Conservation (phyloP, 306 rosid species). For the Quercus bicolor region DNA sequence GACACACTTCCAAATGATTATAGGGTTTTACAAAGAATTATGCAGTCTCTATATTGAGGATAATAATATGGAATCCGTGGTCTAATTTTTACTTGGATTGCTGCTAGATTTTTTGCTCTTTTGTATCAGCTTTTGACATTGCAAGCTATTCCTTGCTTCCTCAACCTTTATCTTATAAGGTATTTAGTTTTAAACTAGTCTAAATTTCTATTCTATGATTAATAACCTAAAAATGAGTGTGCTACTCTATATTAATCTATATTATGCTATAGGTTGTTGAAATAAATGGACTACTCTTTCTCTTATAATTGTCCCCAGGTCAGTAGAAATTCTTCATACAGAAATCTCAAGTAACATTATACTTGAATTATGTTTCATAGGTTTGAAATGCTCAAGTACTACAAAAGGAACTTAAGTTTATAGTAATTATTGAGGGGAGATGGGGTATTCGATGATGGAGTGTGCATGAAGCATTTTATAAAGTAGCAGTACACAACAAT, state of each 20-base stretch:
- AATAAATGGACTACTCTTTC: background rate
- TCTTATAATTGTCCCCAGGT: background rate
- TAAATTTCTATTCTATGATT: background rate
- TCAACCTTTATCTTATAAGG: background rate
- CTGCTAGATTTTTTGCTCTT: too few relatives aligned
- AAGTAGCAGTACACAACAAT: slow-evolving; percentile 41
- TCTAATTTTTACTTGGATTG: too few relatives aligned
- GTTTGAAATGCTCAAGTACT: background rate
- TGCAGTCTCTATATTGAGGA: background rate
- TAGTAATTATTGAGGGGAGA: slow-evolving; percentile 36
- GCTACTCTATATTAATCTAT: background rate
- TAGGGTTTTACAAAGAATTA: background rate
- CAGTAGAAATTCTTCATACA: background rate
- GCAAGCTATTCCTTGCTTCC: background rate
- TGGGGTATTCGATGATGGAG: slow-evolving; percentile 47
- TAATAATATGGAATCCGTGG: background rate
- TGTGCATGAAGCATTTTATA: slow-evolving; percentile 50
- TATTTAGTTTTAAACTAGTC: background rate
- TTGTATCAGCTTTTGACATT: background rate
- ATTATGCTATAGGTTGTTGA: background rate
- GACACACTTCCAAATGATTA: background rate
- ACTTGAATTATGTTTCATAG: slow-evolving; percentile 18
- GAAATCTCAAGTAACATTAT: background rate
- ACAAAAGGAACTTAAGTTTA: slow-evolving; percentile 27
- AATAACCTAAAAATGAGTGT: background rate